Evolutionary conservation across 2,329 filamentous ascomycete genomes (phyloP), one percentile per base, ranked within the genome.

Genomic region (Elsinoe batatas): DNA sequence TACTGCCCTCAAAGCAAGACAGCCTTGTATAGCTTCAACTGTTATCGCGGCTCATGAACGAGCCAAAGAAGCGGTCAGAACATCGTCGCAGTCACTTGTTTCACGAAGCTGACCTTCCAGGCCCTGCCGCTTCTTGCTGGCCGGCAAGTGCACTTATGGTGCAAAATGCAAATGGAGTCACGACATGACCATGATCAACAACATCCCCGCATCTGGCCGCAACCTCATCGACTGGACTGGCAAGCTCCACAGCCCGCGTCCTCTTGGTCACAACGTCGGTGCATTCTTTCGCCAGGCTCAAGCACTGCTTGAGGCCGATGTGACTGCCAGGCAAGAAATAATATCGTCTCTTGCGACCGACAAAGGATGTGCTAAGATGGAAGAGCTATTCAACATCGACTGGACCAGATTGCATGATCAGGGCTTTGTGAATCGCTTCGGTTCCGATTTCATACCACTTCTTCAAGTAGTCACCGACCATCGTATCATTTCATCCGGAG

Each of bases 241-340:
- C 36, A 38, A n/a, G 13, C 36, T 38, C 5, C 36, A 38, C 36
- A 38, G 17, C 17, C 36, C 13, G 2, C 36, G 36, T 8, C 36
- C 36, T 38, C 36, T 38, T n/a, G 36, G 36, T n/a, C 36, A n/a
- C 13, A 38, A n/a, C n/a, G 18, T 32, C 32, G 18, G 13, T 10
- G 11, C 40, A 51, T 65, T 66, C 54, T 60, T 62, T 17, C 32
- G 59, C 22, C 32, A 61, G 17, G 62, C 63, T 2, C 56, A 60
- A 17, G 54, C 54, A 2, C 57, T 66, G 3, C 58, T 64, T 30
- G 35, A 50, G 10, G 18, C 13, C 10, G 60, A 61, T 4, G 51
- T 51, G 11, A 58, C 53, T 1, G 54, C 53, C 4, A 58, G 61
- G 56, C 64, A 66, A 56, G 60, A 64, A 37, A 59, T 61, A 17